Evolutionary conservation across 805 yeast genomes (phyloP), one percentile per base, ranked within the genome.

Genomic region (Myxozyma mucilagina): DNA sequence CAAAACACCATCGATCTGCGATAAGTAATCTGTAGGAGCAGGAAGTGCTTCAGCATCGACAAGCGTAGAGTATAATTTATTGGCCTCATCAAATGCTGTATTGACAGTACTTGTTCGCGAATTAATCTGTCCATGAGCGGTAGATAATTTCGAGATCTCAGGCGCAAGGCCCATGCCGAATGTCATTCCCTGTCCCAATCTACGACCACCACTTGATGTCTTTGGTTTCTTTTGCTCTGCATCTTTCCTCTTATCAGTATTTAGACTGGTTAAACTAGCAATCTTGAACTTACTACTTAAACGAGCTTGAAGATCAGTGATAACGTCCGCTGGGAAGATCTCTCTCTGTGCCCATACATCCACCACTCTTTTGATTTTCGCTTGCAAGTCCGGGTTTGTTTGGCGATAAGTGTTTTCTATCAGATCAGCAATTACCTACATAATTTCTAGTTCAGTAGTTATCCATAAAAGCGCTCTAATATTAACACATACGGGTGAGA

Each of bases 321-420:
- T 66, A 5, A 73, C 76, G 1, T 68, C 69, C 4, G 71, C 67
- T 4, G 72, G 53, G 62, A 86, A 85, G 0, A 87, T 80, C n/a
- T 71, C 72, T 54, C 92, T 75, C 67, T 84, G 84, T 43, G 78
- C 77, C 90, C 90, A 87, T n/a, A 87, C 88, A 42, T 76, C 79
- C 16, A 84, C 76, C 16, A 87, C 84, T 41, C 91, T 77, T 47
- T 76, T 80, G 10, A 85, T 79, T 57, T 84, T 83, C 50, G 79
- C 80, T 61, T 79, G 78, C 10, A 80, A 73, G n/a, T 79, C 82
- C 41, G 69, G 57, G 13, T 78, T 75, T n/a, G 74, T 72, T 24
- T 67, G 71, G 2, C 71, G 68, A 64, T 76, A 78, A 10, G 78
- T 78, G 3, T 61, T 63, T 4, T 67, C 71, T 11, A 80, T 57